phyloP scores from a whole-genome alignment of 805 yeast genomes.

The Spathaspora gorwiae region DNA sequence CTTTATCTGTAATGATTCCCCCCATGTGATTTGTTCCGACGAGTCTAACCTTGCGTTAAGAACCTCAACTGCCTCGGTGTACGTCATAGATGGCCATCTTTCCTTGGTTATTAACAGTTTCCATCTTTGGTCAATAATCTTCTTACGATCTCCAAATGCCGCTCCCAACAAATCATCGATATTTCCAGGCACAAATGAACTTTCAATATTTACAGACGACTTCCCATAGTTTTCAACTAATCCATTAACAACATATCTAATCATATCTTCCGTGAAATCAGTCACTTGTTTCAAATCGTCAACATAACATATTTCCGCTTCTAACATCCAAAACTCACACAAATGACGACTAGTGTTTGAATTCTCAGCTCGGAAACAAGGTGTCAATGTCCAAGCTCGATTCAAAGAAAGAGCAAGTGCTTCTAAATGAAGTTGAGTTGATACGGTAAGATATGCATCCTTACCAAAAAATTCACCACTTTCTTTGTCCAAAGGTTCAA shows the following conservation, averaged over 20 bases:
- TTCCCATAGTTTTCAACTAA: constrained; percentile 7
- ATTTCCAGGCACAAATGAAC: constrained; percentile 2
- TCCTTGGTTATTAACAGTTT: constrained; percentile 35
- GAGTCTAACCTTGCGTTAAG: constrained; percentile 15
- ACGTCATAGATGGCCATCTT: constrained; percentile 69
- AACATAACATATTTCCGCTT: constrained; percentile 78
- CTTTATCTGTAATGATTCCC: constrained; percentile 70
- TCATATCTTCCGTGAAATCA: constrained; percentile 63
- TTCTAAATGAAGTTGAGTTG: constrained; percentile 89
- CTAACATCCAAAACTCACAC: constrained; percentile 97
- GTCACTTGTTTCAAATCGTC: constrained; percentile 57
- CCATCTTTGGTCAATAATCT: constrained; percentile 54
- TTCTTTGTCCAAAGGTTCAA: constrained; percentile 35
- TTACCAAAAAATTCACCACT: constrained; percentile 46
- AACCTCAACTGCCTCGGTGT: constrained; percentile 66
- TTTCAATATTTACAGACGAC: constrained; percentile 10
- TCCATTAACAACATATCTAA: constrained; percentile 39
- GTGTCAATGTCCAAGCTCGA: constrained; percentile 83
- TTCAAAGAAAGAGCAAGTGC: constrained; percentile 67
- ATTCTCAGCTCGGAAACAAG: constrained; percentile 91
- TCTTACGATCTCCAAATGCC: constrained; percentile 33
- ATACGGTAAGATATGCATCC: constrained; percentile 74
- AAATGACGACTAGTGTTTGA: constrained; percentile 89
- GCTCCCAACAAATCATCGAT: constrained; percentile 28
- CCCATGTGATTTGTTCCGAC: constrained; percentile 44